Evolutionary conservation across 1,284 basidiomycete genomes (phyloP).

Genomic region (Earliella scabrosa): DNA sequence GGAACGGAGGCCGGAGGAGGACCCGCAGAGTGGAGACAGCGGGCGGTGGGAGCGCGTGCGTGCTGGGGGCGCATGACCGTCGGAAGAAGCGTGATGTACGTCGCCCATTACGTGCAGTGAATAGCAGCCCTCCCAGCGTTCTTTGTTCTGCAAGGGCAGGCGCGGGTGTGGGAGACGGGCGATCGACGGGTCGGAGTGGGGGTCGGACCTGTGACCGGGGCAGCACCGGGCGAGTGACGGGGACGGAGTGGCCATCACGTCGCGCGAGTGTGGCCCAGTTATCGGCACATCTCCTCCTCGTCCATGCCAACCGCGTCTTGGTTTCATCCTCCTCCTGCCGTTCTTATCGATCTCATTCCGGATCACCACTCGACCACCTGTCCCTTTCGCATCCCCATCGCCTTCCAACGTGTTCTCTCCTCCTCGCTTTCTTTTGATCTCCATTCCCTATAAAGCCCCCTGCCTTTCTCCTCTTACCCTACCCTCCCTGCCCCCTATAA

Average conservation of each 20-base stretch:
- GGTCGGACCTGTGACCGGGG: too few relatives aligned
- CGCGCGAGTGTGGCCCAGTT: not conserved
- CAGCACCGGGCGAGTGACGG: too few relatives aligned
- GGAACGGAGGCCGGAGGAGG: slow-evolving; percentile 12
- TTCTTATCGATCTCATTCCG: slow-evolving; percentile 36
- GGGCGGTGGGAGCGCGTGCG: not conserved
- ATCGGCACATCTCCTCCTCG: slow-evolving; percentile 27
- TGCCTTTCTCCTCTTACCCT: slow-evolving; percentile 3
- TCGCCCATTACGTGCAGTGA: slow-evolving; percentile 19
- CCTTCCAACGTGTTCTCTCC: slow-evolving; percentile 24
- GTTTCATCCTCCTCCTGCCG: slow-evolving; percentile 21
- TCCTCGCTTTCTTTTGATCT: slow-evolving; percentile 17
- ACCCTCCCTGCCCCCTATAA: slow-evolving; percentile 25
- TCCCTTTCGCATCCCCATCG: slow-evolving; percentile 25
- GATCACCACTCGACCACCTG: slow-evolving; percentile 33
- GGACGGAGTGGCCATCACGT: too few relatives aligned
- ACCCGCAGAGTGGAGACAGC: not conserved
- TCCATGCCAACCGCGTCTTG: slow-evolving; percentile 22
- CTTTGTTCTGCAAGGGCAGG: slow-evolving; percentile 19
- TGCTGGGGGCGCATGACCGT: slow-evolving; percentile 13
- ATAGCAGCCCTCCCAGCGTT: slow-evolving; percentile 8
- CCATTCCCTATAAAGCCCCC: slow-evolving; percentile 20
- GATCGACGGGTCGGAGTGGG: slow-evolving; percentile 21
- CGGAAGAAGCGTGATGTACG: slow-evolving; percentile 15
- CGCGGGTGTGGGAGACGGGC: not conserved